Evolutionary conservation across 2,329 filamentous ascomycete genomes (phyloP), one percentile per base, ranked within the genome.

Genomic region (Endothia cerciana): DNA sequence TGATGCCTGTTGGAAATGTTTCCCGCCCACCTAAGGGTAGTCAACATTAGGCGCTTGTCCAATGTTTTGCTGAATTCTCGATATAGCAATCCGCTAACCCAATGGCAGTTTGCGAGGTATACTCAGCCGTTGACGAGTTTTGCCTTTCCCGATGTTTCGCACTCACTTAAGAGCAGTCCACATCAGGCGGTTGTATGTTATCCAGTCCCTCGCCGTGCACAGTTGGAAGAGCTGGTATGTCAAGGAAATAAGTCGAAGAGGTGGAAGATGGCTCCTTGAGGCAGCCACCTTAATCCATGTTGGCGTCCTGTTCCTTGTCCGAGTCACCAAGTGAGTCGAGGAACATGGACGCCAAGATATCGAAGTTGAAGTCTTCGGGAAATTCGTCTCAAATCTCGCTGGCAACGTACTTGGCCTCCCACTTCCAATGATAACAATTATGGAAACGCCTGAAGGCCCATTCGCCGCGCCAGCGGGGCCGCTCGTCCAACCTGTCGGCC

Each of bases 141-240:
- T 58, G 10, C 3, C 55, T 40, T 40, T 2, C 25, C n/a, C 3
- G 22, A 58, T 58, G 55, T 40, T 58, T 58, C n/a, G n/a, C 36
- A 58, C 55, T 41, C n/a, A 38, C n/a, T 40, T 41, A 41, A 41
- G 55, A 58, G n/a, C 33, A 57, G 53, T 40, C n/a, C 33, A 19
- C 53, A 40, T 40, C 33, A 57, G 36, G 19, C 30, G 19, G 53
- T 15, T 40, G 2, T 53, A n/a, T 57, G 53, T 40, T 3, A 43
- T 11, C 41, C 41, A 43, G 41, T 43, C 41, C 13, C 19, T 43
- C 41, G 41, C 19, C 41, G 15, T 15, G 13, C 4, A 11, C 41
- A 13, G 41, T 36, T 36, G 19, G 41, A 43, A 19, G 19, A 43
- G 19, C 13, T 43, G 13, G 8, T 4, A 19, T 15, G 13, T 43